Evolutionary conservation across 1,139 yeast species (phyloP).

Genomic region (Lodderomyces jiufengensis): DNA sequence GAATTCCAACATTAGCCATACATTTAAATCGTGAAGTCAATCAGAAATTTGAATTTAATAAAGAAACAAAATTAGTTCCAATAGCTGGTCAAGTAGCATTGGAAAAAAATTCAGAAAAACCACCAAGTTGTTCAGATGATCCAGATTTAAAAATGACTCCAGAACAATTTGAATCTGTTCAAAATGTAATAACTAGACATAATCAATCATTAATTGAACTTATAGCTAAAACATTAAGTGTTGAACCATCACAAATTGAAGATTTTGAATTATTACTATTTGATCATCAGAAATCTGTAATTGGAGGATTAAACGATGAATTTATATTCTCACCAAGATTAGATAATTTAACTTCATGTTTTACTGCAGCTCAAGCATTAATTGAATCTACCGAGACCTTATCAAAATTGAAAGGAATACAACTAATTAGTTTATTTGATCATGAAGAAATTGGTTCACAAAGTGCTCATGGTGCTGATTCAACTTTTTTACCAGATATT

Average conservation of each 20-base stretch:
- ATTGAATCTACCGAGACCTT: constrained; percentile 49
- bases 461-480: constrained; percentile 96
- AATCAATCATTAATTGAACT: constrained; percentile 63
- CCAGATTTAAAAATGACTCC: constrained; percentile 41
- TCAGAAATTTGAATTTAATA: constrained; percentile 81
- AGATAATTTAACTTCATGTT: constrained; percentile 88
- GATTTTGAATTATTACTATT: constrained; percentile 88
- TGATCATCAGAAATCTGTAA: constrained; percentile 76
- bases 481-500: constrained; percentile 80
- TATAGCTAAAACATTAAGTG: constrained; percentile 62
- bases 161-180: constrained; percentile 63
- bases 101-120: constrained; percentile 27
- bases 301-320: constrained; percentile 90
- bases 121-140: constrained; percentile 41
- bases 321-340: constrained; percentile 91
- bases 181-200: constrained; percentile 69
- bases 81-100: constrained; percentile 67
- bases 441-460: constrained; percentile 94
- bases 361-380: constrained; percentile 70
- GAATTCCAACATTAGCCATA: constrained; percentile 94
- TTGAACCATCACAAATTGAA: constrained; percentile 54
- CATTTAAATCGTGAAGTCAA: constrained; percentile 80
- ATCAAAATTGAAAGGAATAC: constrained; percentile 51
- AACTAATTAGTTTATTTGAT: constrained; percentile 78
- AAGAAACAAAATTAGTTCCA: constrained; percentile 82